These are phyloP conservation scores for Solanum etuberosum DNA, from an alignment of 257 asterid species.

Conservation along the genomic window DNA sequence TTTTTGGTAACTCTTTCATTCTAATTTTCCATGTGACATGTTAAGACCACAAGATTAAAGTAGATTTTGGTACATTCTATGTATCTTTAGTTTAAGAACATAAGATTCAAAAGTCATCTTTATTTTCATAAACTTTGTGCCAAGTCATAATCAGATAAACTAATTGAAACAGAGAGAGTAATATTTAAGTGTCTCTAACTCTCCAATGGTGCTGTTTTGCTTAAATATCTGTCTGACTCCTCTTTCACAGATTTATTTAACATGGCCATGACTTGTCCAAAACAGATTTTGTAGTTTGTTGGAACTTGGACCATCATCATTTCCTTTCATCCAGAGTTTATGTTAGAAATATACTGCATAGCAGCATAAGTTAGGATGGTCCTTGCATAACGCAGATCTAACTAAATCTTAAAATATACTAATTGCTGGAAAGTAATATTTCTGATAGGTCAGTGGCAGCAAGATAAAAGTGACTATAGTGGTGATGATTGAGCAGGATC, in stretches of 20 bases:
- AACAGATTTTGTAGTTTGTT: not conserved
- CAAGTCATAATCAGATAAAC: too few relatives aligned
- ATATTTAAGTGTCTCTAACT: not conserved
- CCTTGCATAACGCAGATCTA: not conserved
- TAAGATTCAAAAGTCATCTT: too few relatives aligned
- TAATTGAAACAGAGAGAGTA: not conserved
- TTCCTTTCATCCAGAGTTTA: not conserved
- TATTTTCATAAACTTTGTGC: too few relatives aligned
- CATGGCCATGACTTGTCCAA: not conserved
- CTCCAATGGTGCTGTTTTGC: not conserved
- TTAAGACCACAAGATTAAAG: too few relatives aligned
- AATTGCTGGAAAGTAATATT: not conserved
- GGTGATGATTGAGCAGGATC: not conserved
- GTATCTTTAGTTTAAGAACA: too few relatives aligned
- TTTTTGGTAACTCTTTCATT: too few relatives aligned
- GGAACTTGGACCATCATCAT: not conserved
- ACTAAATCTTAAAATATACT: not conserved
- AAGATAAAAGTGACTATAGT: not conserved
- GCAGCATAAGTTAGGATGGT: not conserved
- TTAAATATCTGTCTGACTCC: not conserved
- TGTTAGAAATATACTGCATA: not conserved
- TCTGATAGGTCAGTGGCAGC: not conserved
- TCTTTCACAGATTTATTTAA: not conserved
- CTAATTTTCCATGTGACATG: too few relatives aligned
- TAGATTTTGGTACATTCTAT: too few relatives aligned